These are phyloP conservation scores for Russula vinacea DNA, from an alignment of 768 basidiomycete genomes.

Conservation along the genomic window DNA sequence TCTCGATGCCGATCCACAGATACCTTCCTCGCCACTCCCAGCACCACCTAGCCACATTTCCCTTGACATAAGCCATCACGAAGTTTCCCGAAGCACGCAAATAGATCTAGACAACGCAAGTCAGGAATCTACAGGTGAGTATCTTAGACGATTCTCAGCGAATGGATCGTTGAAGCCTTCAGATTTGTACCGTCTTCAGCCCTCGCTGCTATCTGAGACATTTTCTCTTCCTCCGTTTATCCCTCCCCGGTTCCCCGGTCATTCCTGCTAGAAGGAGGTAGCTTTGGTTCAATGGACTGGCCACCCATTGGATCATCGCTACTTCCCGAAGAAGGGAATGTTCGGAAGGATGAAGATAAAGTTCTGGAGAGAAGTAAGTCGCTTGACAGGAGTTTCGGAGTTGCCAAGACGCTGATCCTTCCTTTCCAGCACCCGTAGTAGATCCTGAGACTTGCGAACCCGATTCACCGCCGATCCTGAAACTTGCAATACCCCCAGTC, in stretches of 20 bases:
- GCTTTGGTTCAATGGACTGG: conserved; percentile 13
- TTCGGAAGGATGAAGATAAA: background rate
- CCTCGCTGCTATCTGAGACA: background rate
- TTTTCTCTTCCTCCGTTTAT: background rate
- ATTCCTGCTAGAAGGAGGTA: background rate
- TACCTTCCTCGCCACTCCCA: background rate
- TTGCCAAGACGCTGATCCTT: background rate
- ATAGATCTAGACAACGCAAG: too few relatives aligned
- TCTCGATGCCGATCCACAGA: background rate
- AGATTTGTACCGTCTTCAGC: background rate
- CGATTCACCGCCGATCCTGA: background rate
- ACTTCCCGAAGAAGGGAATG: background rate
- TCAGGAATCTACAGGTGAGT: background rate
- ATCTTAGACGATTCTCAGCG: background rate
- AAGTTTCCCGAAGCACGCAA: too few relatives aligned
- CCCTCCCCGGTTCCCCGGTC: background rate
- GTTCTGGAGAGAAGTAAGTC: background rate
- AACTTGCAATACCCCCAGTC: too few relatives aligned
- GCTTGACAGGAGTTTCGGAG: too few relatives aligned
- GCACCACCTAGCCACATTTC: too few relatives aligned
- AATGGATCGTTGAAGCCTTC: background rate
- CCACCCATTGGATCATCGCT: conserved; percentile 16
- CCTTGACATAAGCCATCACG: too few relatives aligned
- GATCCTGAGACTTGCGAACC: background rate
- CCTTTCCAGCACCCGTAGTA: background rate